These are phyloP conservation scores for Sarocladiaceae sp. DNA, from an alignment of 2,329 filamentous ascomycete species.

Conservation along the genomic window DNA sequence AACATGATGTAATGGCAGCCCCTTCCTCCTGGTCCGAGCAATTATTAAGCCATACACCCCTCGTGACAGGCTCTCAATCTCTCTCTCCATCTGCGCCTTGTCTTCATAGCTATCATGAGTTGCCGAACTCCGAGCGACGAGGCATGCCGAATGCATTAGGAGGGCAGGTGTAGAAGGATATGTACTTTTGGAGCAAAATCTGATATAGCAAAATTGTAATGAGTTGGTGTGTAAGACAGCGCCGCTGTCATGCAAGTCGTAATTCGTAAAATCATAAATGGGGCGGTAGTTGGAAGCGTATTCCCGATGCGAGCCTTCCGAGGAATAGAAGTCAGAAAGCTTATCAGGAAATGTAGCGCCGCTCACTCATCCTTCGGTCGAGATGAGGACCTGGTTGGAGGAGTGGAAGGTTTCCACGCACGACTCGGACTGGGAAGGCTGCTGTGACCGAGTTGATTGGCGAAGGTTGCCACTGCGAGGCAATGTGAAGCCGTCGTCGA, in stretches of 20 bases:
- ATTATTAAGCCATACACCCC: slow-evolving; percentile 10
- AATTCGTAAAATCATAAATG: slow-evolving; percentile 8
- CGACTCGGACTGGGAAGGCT: not conserved
- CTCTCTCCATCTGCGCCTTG: not conserved
- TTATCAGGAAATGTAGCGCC: too few species aligned
- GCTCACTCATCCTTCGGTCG: not conserved
- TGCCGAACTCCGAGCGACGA: not conserved
- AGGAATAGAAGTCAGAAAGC: too few species aligned
- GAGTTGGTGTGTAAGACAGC: slow-evolving; percentile 3
- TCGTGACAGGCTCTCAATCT: not conserved
- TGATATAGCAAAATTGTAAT: not conserved
- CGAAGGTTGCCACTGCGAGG: slow-evolving; percentile 38
- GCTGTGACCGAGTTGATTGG: slow-evolving; percentile 9
- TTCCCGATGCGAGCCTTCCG: too few species aligned
- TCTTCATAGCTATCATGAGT: too few species aligned
- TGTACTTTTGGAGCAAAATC: not conserved
- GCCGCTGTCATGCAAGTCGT: not conserved
- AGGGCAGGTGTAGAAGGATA: not conserved
- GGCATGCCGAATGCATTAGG: not conserved
- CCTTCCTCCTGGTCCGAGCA: not conserved
- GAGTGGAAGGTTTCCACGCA: not conserved
- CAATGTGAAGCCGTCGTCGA: slow-evolving; percentile 56
- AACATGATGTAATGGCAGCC: slow-evolving; percentile 8
- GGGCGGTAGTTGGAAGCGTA: too few species aligned
- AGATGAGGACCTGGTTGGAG: not conserved